Base-by-base conservation (phyloP, 116 monocot species). In the Phalaenopsis hybrid region DNA sequence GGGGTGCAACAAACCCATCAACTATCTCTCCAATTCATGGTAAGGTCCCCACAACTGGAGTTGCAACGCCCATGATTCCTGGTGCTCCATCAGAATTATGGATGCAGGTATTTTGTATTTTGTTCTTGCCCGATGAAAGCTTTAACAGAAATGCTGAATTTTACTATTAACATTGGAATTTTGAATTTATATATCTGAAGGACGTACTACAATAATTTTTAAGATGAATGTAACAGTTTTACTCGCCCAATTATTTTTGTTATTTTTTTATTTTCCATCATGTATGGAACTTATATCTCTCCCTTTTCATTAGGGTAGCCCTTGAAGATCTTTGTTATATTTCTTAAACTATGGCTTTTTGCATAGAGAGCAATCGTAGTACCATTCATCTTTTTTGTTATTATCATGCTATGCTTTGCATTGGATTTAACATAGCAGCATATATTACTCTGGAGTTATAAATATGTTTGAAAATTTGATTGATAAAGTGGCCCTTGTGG, bases 11-110 rank as follows among this genome's bases (percentile, higher is more conserved):
- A 78, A 79, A 77, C 77, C 51, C 84, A 25, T 61, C 89, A 77
- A 5, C 51, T 31, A 57, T 91, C 37, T 80, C 86, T 81, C 77
- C 93, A 75, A 81, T 90, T 12, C 92, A 80, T 78, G 89, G 92
- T 31, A 92, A 92, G 87, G 86, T 88, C 67, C 86, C 86, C 81
- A 82, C 85, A 52, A 49, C 85, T 57, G 28, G 90, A 81, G 85
- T 82, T 85, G 81, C 83, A 78, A 86, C 88, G 31, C 81, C 84
- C 68, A 55, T 86, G 78, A 84, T 90, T 83, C 80, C 93, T 81
- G 65, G 86, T 81, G 93, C 88, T 76, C 81, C 90, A 78, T 81
- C 95, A 43, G 92, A 96, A 51, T 85, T 85, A 78, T 93, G 93
- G 92, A 50, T 90, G 49, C 90, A 92, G 93, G 93, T 93, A 81